Percentiles rank a stretch among this genome's conserved stretches.
phyloP scores from a whole-genome alignment of 1,139 yeast genomes.

The Suhomyces bokatorum region DNA sequence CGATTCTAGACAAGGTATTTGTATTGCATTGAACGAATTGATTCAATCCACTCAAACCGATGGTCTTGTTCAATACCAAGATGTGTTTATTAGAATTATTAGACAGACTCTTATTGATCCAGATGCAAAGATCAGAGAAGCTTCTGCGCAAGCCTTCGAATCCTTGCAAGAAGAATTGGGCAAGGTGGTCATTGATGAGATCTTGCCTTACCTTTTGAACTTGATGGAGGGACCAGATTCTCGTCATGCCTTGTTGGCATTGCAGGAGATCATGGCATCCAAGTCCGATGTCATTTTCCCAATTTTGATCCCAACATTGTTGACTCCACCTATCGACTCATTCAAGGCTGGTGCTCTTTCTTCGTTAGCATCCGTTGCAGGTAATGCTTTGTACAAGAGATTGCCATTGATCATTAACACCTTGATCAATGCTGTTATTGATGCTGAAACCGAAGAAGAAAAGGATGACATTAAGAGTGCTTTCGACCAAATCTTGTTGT shows the following conservation, averaged over 20 bases:
- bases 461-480: conserved; percentile 50
- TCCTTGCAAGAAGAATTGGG: conserved; percentile 81
- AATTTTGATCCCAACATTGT: conserved; percentile 80
- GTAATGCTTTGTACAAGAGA: conserved; percentile 74
- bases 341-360: conserved; percentile 88
- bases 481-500: conserved; percentile 65
- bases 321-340: conserved; percentile 77
- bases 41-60: conserved; percentile 71
- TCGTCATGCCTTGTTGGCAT: conserved; percentile 80
- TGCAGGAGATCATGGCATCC: conserved; percentile 89
- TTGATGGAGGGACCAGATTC: conserved; percentile 69
- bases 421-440: conserved; percentile 61
- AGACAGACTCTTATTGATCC: conserved; percentile 78
- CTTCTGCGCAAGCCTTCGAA: conserved; percentile 92
- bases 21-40: conserved; percentile 88
- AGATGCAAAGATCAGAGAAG: conserved; percentile 72
- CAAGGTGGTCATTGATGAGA: conserved; percentile 80
- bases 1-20: conserved; percentile 92
- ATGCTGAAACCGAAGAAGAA: conserved; percentile 36
- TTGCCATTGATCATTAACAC: conserved; percentile 71
- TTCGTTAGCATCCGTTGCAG: conserved; percentile 89
- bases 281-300: conserved; percentile 94
- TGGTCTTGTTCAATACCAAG: conserved; percentile 65
- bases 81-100: conserved; percentile 68
- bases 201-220: conserved; percentile 78